phyloP scores from a whole-genome alignment of 2,329 filamentous ascomycete species.

The Arthrobotrys pseudoclavata region DNA sequence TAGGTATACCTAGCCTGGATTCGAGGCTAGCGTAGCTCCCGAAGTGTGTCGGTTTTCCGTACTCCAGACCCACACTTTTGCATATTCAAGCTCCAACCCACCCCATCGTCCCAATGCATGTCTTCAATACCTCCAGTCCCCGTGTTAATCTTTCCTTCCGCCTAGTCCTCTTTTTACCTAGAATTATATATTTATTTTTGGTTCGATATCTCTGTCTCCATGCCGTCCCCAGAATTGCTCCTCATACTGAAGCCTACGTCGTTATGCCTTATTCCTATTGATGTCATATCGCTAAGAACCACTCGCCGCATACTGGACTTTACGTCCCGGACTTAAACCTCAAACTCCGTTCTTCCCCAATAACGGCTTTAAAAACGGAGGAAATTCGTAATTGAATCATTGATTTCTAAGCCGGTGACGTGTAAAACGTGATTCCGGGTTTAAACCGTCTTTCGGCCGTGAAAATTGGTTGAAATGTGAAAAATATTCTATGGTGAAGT shows the following conservation, averaged over 20 bases:
- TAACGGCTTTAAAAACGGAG: constrained; percentile 17
- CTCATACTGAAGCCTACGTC: neutral
- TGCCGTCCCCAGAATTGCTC: neutral
- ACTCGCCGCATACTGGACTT: constrained; percentile 36
- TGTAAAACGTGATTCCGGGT: constrained; percentile 1
- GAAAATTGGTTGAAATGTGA: constrained; percentile 32
- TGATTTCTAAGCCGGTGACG: constrained; percentile 47
- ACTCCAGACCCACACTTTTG: constrained; percentile 17
- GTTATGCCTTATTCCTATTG: neutral
- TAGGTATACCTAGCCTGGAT: neutral
- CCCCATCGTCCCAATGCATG: neutral
- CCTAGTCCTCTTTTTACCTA: neutral
- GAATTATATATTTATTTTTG: constrained; percentile 1
- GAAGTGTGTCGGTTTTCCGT: neutral
- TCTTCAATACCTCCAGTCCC: neutral
- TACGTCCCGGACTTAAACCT: constrained; percentile 46
- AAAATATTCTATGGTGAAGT: neutral
- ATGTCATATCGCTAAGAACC: neutral
- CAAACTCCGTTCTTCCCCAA: constrained; percentile 39
- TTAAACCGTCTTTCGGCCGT: constrained; percentile 42
- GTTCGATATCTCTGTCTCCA: neutral
- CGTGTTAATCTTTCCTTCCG: neutral
- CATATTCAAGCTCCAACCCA: neutral
- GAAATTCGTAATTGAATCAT: constrained; percentile 32
- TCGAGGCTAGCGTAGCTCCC: neutral